phyloP scores from a whole-genome alignment of 306 rosid genomes.

The Quercus variabilis region DNA sequence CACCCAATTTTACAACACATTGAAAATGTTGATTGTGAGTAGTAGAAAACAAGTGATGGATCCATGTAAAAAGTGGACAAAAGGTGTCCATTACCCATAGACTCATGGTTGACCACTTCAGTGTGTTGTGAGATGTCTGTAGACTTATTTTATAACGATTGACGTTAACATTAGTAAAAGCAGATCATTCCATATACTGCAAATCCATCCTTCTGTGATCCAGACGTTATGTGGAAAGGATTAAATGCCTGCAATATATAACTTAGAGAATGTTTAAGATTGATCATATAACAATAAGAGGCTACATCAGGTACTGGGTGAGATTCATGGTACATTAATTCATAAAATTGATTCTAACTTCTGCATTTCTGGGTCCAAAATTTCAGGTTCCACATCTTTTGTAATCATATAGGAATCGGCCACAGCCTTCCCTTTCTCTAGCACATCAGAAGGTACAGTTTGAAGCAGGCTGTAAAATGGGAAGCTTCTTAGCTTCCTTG shows the following conservation, averaged over 20 bases:
- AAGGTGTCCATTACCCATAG: too few species aligned
- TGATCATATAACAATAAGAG: not conserved
- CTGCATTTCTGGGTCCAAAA: conserved; percentile 56
- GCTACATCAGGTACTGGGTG: not conserved
- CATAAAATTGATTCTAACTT: conserved; percentile 71
- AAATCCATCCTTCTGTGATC: not conserved
- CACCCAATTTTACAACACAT: too few species aligned
- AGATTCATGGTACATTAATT: not conserved
- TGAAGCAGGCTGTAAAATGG: conserved; percentile 69
- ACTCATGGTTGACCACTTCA: too few species aligned
- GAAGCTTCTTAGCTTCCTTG: conserved; percentile 15
- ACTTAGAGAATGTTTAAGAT: not conserved
- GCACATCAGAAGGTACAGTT: conserved; percentile 82
- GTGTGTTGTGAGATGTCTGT: too few species aligned
- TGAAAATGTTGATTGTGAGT: too few species aligned
- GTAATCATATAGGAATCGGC: conserved; percentile 71
- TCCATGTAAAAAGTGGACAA: too few species aligned
- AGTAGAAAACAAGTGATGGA: too few species aligned
- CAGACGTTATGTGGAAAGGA: not conserved
- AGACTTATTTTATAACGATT: too few species aligned
- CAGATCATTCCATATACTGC: not conserved
- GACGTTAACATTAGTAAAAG: not conserved
- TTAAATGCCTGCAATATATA: not conserved
- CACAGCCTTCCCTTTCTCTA: conserved; percentile 61
- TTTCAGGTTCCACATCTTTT: conserved; percentile 41